Percentiles rank a stretch among this genome's conserved stretches.
phyloP scores from a whole-genome alignment of 163 green algal species.

The Coccomyxa subellipsoidea region DNA sequence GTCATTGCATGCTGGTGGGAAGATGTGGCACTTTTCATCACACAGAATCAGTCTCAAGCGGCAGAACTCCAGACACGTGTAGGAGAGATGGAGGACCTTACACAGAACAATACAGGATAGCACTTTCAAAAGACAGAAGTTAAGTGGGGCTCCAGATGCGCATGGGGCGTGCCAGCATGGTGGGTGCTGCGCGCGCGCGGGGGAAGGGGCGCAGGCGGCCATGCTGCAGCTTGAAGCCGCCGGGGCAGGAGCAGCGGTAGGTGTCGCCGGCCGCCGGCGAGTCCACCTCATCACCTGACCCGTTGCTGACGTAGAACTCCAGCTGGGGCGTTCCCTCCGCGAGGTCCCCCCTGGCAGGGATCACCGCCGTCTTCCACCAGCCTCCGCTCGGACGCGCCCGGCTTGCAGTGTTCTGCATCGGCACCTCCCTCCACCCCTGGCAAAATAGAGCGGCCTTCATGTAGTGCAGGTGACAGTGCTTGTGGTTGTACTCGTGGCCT shows the following conservation, averaged over 20 bases:
- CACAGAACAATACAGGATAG: too few species aligned
- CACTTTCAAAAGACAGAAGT: too few species aligned
- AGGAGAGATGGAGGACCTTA: too few species aligned
- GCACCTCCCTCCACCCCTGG: constrained; percentile 47
- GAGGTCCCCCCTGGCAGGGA: constrained; percentile 28
- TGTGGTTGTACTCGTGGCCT: too few species aligned
- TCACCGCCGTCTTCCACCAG: constrained; percentile 58
- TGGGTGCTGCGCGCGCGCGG: constrained; percentile 47
- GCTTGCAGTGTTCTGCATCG: constrained; percentile 57
- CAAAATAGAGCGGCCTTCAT: too few species aligned
- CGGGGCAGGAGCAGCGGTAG: constrained; percentile 57
- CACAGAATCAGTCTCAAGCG: too few species aligned
- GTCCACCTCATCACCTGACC: constrained; percentile 38
- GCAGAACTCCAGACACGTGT: too few species aligned
- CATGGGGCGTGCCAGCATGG: constrained; percentile 72
- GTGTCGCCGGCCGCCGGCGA: constrained; percentile 22
- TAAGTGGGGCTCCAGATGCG: neutral
- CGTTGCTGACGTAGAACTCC: constrained; percentile 51
- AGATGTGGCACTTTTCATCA: too few species aligned
- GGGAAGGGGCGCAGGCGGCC: constrained; percentile 71
- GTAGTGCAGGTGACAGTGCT: too few species aligned
- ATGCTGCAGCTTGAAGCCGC: constrained; percentile 72
- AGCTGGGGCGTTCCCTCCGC: constrained; percentile 22
- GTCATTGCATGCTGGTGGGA: too few species aligned
- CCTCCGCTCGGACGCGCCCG: constrained; percentile 37